phyloP scores from a whole-genome alignment of 2,329 filamentous ascomycete genomes.

The Sporothrix protearum region DNA sequence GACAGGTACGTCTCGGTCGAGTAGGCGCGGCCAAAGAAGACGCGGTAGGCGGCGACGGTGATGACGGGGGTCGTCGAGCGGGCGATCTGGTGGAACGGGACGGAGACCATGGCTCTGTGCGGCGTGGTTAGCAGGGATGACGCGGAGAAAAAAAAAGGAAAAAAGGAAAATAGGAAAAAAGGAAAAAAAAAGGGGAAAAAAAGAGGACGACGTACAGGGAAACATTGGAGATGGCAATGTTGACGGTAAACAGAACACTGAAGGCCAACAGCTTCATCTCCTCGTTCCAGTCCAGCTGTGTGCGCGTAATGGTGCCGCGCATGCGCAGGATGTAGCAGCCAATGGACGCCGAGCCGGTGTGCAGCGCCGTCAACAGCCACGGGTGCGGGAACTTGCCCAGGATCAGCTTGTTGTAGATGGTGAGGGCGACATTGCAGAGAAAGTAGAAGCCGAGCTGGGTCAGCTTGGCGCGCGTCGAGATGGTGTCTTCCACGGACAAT shows the following conservation, averaged over 20 bases:
- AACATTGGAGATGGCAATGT: slow-evolving; percentile 30
- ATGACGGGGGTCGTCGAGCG: slow-evolving; percentile 59
- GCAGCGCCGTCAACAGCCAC: slow-evolving; percentile 30
- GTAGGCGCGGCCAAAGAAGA: slow-evolving; percentile 54
- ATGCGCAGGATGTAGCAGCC: slow-evolving; percentile 27
- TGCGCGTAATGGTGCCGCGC: slow-evolving; percentile 26
- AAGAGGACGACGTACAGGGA: not conserved
- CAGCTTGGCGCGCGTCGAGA: slow-evolving; percentile 22
- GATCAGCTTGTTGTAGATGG: slow-evolving; percentile 58
- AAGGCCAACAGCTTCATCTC: slow-evolving; percentile 27
- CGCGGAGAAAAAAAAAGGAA: too few species aligned
- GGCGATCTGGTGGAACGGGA: slow-evolving; percentile 62
- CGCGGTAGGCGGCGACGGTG: slow-evolving; percentile 57
- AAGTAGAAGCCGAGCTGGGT: slow-evolving; percentile 29
- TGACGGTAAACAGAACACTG: slow-evolving; percentile 30
- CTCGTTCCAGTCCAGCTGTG: slow-evolving; percentile 22
- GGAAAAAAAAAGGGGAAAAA: not conserved
- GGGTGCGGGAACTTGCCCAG: slow-evolving; percentile 38
- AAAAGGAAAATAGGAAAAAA: not conserved
- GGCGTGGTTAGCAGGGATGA: not conserved
- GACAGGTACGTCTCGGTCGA: slow-evolving; percentile 55
- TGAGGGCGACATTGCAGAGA: slow-evolving; percentile 45
- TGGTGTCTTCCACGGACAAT: slow-evolving; percentile 21
- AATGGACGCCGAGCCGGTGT: slow-evolving; percentile 29
- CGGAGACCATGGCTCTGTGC: slow-evolving; percentile 39